Evolutionary conservation across 2,329 filamentous ascomycete species (phyloP).

Genomic region (Cladosporium oxysporum): DNA sequence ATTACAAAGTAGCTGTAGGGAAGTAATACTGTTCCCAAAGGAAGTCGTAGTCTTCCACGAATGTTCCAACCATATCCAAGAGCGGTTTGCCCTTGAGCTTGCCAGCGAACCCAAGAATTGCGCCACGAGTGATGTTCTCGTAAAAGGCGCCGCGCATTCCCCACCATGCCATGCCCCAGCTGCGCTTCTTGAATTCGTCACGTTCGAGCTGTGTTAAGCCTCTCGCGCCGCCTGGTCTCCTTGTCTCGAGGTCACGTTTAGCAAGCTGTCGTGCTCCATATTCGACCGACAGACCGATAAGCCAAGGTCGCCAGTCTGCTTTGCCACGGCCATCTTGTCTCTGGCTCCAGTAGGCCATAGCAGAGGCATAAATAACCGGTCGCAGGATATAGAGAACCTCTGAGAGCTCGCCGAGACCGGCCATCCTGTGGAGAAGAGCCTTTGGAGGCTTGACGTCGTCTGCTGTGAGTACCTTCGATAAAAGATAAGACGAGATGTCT

Average conservation of each 20-base stretch:
- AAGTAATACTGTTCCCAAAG: conserved; percentile 99
- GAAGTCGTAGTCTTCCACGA: conserved; percentile 95
- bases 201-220: conserved; percentile 81
- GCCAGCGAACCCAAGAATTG: conserved; percentile 68
- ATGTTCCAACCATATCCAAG: conserved; percentile 77
- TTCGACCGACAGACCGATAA: conserved; percentile 81
- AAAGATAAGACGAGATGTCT: conserved; percentile 83
- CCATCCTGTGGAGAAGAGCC: conserved; percentile 75
- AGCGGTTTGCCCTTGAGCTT: conserved; percentile 73
- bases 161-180: conserved; percentile 95
- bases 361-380: conserved; percentile 81
- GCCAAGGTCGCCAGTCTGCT: conserved; percentile 88
- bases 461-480: conserved; percentile 86
- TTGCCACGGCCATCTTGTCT: conserved; percentile 67
- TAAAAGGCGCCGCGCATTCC: conserved; percentile 95
- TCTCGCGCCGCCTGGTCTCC: conserved; percentile 69
- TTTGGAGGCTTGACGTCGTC: conserved; percentile 95
- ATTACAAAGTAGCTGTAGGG: conserved; percentile 60
- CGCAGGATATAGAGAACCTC: conserved; percentile 91
- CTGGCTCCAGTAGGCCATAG: conserved; percentile 66
- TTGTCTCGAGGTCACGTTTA: conserved; percentile 64
- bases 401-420: conserved; percentile 75
- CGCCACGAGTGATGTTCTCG: conserved; percentile 75
- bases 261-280: conserved; percentile 84
- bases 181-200: conserved; percentile 84